Percentiles rank a stretch among this genome's conserved stretches.
These are phyloP conservation scores for Polyrhizophydium stewartii DNA, from an alignment of 371 early-diverging fungal species.

Conservation along the genomic window DNA sequence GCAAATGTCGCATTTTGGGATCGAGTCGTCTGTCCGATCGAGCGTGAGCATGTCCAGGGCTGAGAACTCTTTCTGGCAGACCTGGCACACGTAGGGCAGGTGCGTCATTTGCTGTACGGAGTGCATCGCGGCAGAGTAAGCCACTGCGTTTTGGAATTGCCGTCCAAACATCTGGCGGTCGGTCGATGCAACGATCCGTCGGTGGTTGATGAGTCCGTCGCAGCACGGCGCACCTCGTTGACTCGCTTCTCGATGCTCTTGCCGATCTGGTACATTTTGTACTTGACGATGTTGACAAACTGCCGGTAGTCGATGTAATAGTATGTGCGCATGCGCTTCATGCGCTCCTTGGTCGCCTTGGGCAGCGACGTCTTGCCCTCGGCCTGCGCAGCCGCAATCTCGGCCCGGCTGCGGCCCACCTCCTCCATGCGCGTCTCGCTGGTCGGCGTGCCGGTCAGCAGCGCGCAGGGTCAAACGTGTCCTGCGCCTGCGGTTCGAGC, in stretches of 20 bases:
- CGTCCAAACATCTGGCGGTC: no score
- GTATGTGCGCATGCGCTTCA: constrained; percentile 67
- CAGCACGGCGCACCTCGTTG: constrained; percentile 48
- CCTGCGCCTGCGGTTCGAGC: no score
- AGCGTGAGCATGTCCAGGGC: constrained; percentile 18
- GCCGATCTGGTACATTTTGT: constrained; percentile 80
- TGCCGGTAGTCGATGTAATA: constrained; percentile 89
- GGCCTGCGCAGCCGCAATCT: no score
- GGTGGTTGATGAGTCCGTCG: not conserved
- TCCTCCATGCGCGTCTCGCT: constrained; percentile 1
- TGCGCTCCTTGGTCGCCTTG: constrained; percentile 7
- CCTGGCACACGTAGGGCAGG: constrained; percentile 27
- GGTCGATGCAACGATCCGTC: not conserved
- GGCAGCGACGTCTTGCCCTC: not conserved
- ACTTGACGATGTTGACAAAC: constrained; percentile 90
- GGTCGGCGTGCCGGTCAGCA: not conserved
- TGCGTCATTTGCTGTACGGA: constrained; percentile 35
- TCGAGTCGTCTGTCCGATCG: constrained; percentile 7
- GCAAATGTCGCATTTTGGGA: constrained; percentile 21
- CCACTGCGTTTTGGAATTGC: no score
- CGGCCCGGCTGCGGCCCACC: not conserved
- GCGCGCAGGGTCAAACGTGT: no score
- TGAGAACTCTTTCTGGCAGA: constrained; percentile 21
- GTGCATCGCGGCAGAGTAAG: no score
- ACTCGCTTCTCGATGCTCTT: constrained; percentile 64